These are phyloP conservation scores for Mucor irregularis DNA, from an alignment of 371 early-diverging fungal genomes.

Conservation along the genomic window DNA sequence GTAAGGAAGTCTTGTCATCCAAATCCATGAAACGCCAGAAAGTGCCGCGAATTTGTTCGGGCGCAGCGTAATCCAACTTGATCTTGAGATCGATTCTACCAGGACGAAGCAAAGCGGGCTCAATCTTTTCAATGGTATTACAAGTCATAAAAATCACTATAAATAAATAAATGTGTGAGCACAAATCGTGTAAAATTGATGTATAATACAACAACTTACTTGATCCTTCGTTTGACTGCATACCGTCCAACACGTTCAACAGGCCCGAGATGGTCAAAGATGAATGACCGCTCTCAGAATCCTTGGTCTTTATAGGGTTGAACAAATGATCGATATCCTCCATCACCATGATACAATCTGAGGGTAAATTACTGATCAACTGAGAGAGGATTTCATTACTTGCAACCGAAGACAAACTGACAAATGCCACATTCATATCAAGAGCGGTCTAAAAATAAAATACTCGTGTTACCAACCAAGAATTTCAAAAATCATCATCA, in stretches of 20 bases:
- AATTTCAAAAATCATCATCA: background rate
- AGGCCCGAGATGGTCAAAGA: conserved; percentile 35
- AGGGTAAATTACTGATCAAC: conserved; percentile 83
- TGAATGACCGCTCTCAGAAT: conserved; percentile 33
- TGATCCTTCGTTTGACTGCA: conserved; percentile 60
- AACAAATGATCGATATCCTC: conserved; percentile 91
- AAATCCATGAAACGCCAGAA: conserved; percentile 49
- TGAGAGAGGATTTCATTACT: conserved; percentile 85
- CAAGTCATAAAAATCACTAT: conserved; percentile 91
- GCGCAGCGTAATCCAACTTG: conserved; percentile 77
- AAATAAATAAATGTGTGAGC: background rate
- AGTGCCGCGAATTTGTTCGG: conserved; percentile 62
- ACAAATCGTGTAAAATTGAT: background rate
- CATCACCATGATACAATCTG: conserved; percentile 85
- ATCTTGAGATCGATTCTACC: conserved; percentile 93
- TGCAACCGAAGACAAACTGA: conserved; percentile 79
- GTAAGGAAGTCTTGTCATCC: conserved; percentile 24
- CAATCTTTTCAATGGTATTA: conserved; percentile 90
- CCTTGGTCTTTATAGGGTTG: conserved; percentile 26
- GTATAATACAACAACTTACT: conserved; percentile 23
- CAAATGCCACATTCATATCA: conserved; percentile 88
- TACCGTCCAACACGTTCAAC: conserved; percentile 83
- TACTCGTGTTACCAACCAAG: background rate
- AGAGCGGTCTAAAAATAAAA: conserved; percentile 52
- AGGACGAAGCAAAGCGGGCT: conserved; percentile 94